Conservation (phyloP, 768 basidiomycete genomes). For the Boletus rex-veris region DNA sequence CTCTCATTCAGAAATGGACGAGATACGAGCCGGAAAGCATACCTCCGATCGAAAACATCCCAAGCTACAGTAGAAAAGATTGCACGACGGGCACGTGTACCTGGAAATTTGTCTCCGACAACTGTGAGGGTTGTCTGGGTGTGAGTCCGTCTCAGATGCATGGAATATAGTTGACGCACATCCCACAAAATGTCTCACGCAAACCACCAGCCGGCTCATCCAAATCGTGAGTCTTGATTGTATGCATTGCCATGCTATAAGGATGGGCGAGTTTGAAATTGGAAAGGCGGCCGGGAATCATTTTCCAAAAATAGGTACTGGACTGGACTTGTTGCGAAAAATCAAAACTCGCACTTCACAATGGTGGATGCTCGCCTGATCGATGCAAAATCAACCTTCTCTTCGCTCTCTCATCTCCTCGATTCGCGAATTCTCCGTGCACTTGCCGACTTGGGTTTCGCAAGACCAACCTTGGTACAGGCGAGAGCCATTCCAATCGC, state of each 20-base stretch:
- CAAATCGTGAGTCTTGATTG: constrained; percentile 15
- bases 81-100: constrained; percentile 82
- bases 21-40: constrained; percentile 20
- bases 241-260: constrained; percentile 8
- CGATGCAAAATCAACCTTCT: constrained; percentile 49
- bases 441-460: constrained; percentile 86
- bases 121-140: constrained; percentile 35
- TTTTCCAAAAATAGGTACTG: neutral
- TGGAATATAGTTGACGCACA: constrained; percentile 35
- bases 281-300: no score
- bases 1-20: neutral
- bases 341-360: neutral
- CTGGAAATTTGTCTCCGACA: constrained; percentile 73
- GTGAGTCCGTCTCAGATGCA: neutral
- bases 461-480: constrained; percentile 90
- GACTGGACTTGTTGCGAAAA: no score
- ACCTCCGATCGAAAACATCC: constrained; percentile 76
- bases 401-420: constrained; percentile 70
- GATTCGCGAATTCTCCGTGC: constrained; percentile 85
- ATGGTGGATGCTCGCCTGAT: constrained; percentile 49
- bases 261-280: no score
- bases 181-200: constrained; percentile 35
- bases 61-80: constrained; percentile 76
- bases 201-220: constrained; percentile 5
- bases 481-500: constrained; percentile 89